A percentile compares a stretch with the other conserved stretches of the same genome.
phyloP scores from a whole-genome alignment of 2,329 filamentous ascomycete species.

The Leptographium procerum region DNA sequence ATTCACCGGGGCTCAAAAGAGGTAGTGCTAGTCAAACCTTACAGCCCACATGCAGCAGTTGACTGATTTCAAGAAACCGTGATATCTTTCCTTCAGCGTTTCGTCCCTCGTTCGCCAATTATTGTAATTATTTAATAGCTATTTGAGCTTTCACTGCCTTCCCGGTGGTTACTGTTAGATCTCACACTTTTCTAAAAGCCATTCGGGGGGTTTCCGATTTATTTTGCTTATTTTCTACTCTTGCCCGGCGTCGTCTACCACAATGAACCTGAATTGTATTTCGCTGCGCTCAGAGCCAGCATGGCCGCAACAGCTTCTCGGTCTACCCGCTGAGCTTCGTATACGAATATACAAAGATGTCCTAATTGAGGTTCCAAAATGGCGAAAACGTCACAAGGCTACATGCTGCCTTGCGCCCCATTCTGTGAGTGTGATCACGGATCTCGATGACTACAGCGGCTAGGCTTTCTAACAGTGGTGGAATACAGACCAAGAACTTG shows the following conservation, averaged over 20 bases:
- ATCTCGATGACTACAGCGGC: background rate
- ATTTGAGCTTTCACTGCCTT: background rate
- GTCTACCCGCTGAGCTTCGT: background rate
- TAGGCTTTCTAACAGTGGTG: background rate
- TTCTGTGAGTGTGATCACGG: background rate
- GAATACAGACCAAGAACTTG: background rate
- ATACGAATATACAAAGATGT: background rate
- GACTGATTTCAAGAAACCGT: background rate
- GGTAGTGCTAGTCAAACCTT: background rate
- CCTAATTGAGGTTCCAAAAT: background rate
- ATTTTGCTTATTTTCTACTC: background rate
- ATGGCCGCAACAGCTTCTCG: background rate
- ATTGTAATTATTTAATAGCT: background rate
- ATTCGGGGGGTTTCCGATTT: background rate
- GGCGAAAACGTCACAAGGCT: conserved; percentile 3
- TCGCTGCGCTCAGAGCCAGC: background rate
- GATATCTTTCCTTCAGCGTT: background rate
- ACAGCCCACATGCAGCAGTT: background rate
- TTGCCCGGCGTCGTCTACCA: background rate
- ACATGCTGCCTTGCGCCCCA: background rate
- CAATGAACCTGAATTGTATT: background rate
- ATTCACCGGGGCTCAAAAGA: background rate
- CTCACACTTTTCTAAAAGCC: background rate
- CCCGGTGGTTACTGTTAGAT: background rate
- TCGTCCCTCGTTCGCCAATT: background rate